Evolutionary conservation across 768 basidiomycete species (phyloP), one percentile per base, ranked within the genome.

Genomic region (Termitomyces sp.): DNA sequence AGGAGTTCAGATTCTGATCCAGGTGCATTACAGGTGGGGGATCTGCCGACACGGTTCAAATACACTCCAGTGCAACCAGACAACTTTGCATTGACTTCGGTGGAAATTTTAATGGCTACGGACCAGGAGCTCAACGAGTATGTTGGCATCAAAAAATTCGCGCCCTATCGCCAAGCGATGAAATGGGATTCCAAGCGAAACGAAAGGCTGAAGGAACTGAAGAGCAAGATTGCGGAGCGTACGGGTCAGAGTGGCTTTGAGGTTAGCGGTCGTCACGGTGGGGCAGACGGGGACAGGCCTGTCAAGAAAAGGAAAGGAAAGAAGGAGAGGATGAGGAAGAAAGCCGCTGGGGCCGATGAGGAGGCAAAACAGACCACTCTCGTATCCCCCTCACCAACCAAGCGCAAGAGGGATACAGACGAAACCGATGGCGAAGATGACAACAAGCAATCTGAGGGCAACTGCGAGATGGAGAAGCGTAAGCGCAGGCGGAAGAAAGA

Each of bases 91-190:
- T 82, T 99, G 41, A 81, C 85, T 1, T 84, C 96, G 0, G 83
- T 79, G 4, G 95, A 99, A 64, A 91, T 98, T 60, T 78, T 99
- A 25, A 79, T 92, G 65, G 94, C 96, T 6, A 91, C 87, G 3
- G 96, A 99, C 71, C 78, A 84, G 54, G 97, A 99, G 67, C 80
- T 99, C 48, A 99, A 98, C 72, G 79, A 90, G 56, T 93, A 93
- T 70, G 81, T 96, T 72, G 83, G 88, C 43, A 76, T 98, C 64
- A 96, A 92, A 73, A 89, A 89, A 69, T 80, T 92, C 61, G 97
- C 96, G 16, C 92, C 97, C 6, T 98, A 98, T 70, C 84, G 91
- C 42, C 76, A 82, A 63, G 71, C 66, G 30, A 70, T 66, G n/a
- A 75, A 70, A 32, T 92, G 86, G 85, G 89, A 89, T 64, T 70